phyloP scores from a whole-genome alignment of 2,329 filamentous ascomycete genomes.

The Didymella arachidicola region DNA sequence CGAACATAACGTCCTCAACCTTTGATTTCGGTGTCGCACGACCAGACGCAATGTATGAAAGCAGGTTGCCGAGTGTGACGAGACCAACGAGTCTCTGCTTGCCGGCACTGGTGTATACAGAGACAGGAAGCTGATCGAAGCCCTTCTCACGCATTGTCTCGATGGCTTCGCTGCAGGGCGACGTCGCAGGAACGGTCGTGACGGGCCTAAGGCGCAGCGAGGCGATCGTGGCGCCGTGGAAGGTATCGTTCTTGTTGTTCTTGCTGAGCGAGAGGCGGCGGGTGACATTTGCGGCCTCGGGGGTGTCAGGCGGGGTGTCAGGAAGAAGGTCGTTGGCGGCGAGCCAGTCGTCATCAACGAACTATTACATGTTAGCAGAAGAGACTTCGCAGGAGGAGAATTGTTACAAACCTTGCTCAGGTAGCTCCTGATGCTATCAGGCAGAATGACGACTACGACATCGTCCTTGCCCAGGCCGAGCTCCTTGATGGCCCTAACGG shows the following conservation, averaged over 20 bases:
- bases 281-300: constrained; percentile 39
- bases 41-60: constrained; percentile 86
- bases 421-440: constrained; percentile 97
- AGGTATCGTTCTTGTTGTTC: constrained; percentile 68
- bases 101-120: constrained; percentile 62
- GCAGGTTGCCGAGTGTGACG: constrained; percentile 91
- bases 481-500: constrained; percentile 79
- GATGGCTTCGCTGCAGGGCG: constrained; percentile 83
- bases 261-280: constrained; percentile 51
- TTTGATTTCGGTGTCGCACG: constrained; percentile 76
- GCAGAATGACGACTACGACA: constrained; percentile 87
- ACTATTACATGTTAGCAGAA: constrained; percentile 57
- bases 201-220: constrained; percentile 91
- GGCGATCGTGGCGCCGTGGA: constrained; percentile 79
- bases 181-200: constrained; percentile 77
- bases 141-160: constrained; percentile 98
- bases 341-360: constrained; percentile 98
- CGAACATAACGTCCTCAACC: constrained; percentile 93
- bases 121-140: constrained; percentile 96
- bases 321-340: constrained; percentile 92
- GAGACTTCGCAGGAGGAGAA: not conserved
- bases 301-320: constrained; percentile 57
- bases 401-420: constrained; percentile 73
- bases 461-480: constrained; percentile 81
- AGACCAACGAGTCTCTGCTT: constrained; percentile 83